phyloP scores from a whole-genome alignment of 768 basidiomycete genomes.

The Naganishia friedmannii region DNA sequence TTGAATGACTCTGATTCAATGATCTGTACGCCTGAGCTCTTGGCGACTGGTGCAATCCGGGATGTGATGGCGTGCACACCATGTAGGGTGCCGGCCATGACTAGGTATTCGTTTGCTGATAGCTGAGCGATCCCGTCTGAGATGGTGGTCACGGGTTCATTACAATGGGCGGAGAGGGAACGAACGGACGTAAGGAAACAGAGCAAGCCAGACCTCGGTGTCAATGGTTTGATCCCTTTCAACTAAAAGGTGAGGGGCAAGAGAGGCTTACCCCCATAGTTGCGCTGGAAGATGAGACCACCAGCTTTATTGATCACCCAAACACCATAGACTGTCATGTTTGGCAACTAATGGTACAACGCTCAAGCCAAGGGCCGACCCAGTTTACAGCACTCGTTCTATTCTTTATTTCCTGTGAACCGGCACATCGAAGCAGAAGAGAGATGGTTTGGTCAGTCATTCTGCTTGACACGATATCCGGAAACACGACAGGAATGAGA shows the following conservation, averaged over 20 bases:
- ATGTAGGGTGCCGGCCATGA: constrained; percentile 92
- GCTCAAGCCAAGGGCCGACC: background rate
- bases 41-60: constrained; percentile 69
- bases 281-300: constrained; percentile 88
- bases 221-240: background rate
- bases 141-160: background rate
- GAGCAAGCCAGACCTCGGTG: background rate
- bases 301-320: constrained; percentile 96
- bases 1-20: constrained; percentile 96
- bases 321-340: constrained; percentile 48
- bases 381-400: constrained; percentile 19
- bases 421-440: constrained; percentile 13
- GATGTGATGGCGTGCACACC: constrained; percentile 98
- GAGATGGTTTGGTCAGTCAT: constrained; percentile 10
- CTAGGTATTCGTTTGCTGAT: constrained; percentile 89
- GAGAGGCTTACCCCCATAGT: constrained; percentile 71
- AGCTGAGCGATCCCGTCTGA: constrained; percentile 86
- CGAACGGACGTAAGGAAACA: background rate
- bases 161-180: background rate
- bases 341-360: constrained; percentile 23
- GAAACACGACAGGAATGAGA: background rate
- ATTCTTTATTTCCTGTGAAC: constrained; percentile 10
- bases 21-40: constrained; percentile 55
- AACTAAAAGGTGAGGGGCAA: background rate
- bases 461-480: background rate